Percentiles rank a stretch among this genome's conserved stretches.
Conservation (phyloP, 805 yeast species). For the Hanseniaspora clermontiae region DNA sequence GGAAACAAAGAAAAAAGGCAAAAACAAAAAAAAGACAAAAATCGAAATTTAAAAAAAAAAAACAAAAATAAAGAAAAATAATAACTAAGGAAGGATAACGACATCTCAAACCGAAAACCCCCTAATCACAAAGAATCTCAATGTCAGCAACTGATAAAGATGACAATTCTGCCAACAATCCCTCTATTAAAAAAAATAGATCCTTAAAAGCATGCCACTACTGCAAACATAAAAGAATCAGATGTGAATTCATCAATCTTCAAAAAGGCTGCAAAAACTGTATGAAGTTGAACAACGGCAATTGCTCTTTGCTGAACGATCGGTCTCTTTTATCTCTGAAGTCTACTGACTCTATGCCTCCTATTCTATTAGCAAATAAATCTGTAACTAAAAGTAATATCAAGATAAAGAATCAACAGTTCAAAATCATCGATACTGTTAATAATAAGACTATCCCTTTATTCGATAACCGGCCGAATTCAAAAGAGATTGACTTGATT, state of each 20-base stretch:
- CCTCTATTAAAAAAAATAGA: background rate
- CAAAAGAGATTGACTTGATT: background rate
- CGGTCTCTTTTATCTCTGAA: background rate
- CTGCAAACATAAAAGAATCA: conserved; percentile 10
- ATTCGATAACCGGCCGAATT: background rate
- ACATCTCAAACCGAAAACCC: too few relatives aligned
- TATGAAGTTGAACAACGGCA: background rate
- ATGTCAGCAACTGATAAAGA: background rate
- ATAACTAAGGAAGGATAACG: too few relatives aligned
- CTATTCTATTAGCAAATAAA: background rate
- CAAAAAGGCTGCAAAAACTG: conserved; percentile 9
- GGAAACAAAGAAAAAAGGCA: too few relatives aligned
- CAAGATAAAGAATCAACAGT: background rate
- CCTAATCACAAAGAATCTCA: too few relatives aligned
- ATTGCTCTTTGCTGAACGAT: conserved; percentile 2
- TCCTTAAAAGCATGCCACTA: conserved; percentile 11
- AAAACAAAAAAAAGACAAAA: too few relatives aligned
- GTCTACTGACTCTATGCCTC: background rate
- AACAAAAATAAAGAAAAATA: too few relatives aligned
- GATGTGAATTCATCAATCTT: conserved; percentile 6
- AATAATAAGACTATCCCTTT: background rate
- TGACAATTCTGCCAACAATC: background rate
- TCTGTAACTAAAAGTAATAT: background rate
- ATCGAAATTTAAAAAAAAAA: too few relatives aligned
- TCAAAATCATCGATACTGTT: conserved; percentile 3